Percentiles rank a stretch among this genome's conserved stretches.
Conservation (phyloP, 108 stramenopile genomes). For the Pelagomonas calceolata region DNA sequence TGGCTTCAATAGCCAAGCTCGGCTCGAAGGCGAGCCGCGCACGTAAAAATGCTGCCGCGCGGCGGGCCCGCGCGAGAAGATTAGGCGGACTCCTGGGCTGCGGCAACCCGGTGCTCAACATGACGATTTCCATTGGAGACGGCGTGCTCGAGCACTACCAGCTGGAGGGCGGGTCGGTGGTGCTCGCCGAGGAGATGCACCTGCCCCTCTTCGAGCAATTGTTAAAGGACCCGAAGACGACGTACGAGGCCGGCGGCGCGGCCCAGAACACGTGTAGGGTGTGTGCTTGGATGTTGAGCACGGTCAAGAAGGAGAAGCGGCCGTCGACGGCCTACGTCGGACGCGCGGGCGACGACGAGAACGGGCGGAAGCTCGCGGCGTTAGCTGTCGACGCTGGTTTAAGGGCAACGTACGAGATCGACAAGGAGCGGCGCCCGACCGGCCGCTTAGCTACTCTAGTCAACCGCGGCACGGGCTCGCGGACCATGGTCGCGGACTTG, state of each 20-base stretch:
- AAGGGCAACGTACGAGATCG: conserved; percentile 75
- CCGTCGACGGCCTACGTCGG: conserved; percentile 70
- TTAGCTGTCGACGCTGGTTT: conserved; percentile 88
- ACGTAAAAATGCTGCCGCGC: too few species aligned
- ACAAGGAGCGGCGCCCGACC: conserved; percentile 76
- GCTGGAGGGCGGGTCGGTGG: conserved; percentile 80
- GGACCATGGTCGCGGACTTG: conserved; percentile 88
- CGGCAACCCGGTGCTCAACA: conserved; percentile 98
- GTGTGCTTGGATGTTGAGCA: conserved; percentile 91
- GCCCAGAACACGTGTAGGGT: conserved; percentile 99
- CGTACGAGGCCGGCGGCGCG: conserved; percentile 98
- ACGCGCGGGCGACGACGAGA: conserved; percentile 80
- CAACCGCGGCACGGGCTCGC: conserved; percentile 61
- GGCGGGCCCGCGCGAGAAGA: too few species aligned
- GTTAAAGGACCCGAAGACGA: conserved; percentile 58
- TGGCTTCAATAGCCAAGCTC: too few species aligned
- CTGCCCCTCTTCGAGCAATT: conserved; percentile 79
- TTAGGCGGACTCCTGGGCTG: conserved; percentile 81
- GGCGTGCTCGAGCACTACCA: conserved; percentile 90
- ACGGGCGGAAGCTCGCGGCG: conserved; percentile 57
- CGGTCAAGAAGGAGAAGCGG: conserved; percentile 32
- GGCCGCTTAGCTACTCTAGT: conserved; percentile 96
- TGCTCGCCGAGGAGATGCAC: conserved; percentile 97
- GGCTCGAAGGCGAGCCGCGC: too few species aligned
- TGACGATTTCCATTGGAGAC: conserved; percentile 79